Evolutionary conservation across 179 eudicot species (phyloP).

Genomic region (Drosera spatulata): DNA sequence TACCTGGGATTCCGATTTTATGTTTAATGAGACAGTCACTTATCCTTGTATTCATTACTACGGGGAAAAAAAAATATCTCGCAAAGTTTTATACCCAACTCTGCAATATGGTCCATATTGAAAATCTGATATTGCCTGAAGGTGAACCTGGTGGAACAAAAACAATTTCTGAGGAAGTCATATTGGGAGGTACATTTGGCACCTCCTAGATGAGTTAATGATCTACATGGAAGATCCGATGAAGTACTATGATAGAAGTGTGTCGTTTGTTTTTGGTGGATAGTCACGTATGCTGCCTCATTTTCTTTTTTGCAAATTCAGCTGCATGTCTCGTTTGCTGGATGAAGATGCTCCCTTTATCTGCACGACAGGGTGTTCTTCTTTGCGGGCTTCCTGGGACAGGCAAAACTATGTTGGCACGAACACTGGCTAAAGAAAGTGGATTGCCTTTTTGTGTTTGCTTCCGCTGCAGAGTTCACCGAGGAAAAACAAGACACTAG

Average conservation of each 20-base stretch:
- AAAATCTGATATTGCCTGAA: constrained; percentile 76
- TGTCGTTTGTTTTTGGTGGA: constrained; percentile 28
- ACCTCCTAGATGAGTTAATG: constrained; percentile 90
- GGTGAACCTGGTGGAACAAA: constrained; percentile 61
- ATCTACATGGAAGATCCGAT: constrained; percentile 83
- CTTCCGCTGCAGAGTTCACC: constrained; percentile 96
- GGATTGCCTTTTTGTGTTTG: constrained; percentile 94
- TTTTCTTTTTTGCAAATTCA: background rate
- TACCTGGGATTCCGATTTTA: constrained; percentile 72
- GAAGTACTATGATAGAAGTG: constrained; percentile 76
- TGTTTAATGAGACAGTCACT: constrained; percentile 85
- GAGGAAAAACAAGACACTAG: constrained; percentile 87
- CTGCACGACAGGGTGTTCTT: constrained; percentile 67
- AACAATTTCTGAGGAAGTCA: constrained; percentile 74
- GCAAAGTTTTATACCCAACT: constrained; percentile 77
- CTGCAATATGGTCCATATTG: constrained; percentile 72
- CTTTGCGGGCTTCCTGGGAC: constrained; percentile 97
- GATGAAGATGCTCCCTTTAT: constrained; percentile 1
- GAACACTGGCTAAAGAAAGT: constrained; percentile 80
- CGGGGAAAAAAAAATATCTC: constrained; percentile 50
- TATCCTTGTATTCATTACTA: constrained; percentile 59
- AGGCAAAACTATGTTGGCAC: constrained; percentile 90
- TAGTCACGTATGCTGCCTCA: background rate
- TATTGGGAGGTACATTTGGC: constrained; percentile 94
- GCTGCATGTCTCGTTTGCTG: background rate